Conservation (phyloP, 1,284 basidiomycete genomes). For the Puccinia novopanici region DNA sequence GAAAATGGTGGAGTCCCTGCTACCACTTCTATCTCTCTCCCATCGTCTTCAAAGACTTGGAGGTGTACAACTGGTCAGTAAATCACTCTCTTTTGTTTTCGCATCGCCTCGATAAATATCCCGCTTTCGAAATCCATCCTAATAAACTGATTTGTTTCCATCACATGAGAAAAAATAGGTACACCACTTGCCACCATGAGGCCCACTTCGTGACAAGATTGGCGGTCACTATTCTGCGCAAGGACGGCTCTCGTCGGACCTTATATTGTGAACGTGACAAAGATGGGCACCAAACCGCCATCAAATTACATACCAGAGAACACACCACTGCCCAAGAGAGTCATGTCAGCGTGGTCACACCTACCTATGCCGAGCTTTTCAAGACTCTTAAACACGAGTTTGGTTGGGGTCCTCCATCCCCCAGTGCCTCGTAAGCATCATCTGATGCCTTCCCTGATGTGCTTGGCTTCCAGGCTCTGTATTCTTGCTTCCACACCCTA, state of each 20-base stretch:
- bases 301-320: constrained; percentile 23
- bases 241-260: constrained; percentile 14
- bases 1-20: constrained; percentile 26
- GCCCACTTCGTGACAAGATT: constrained; percentile 20
- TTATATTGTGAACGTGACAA: neutral
- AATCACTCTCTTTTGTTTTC: no score
- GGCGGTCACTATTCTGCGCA: constrained; percentile 16
- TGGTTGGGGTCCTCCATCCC: constrained; percentile 12
- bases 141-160: neutral
- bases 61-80: constrained; percentile 33
- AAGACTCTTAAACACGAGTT: constrained; percentile 21
- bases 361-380: constrained; percentile 5
- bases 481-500: neutral
- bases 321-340: constrained; percentile 2
- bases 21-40: constrained; percentile 30
- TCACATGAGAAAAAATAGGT: constrained; percentile 17
- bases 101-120: no score
- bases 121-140: neutral
- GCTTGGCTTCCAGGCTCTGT: neutral
- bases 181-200: neutral
- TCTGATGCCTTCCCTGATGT: neutral
- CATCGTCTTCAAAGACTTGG: constrained; percentile 16
- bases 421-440: no score
- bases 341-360: constrained; percentile 3
- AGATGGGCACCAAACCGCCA: neutral